Conservation (phyloP, 495 filamentous ascomycete genomes). For the Chaetomidium leptoderma region DNA sequence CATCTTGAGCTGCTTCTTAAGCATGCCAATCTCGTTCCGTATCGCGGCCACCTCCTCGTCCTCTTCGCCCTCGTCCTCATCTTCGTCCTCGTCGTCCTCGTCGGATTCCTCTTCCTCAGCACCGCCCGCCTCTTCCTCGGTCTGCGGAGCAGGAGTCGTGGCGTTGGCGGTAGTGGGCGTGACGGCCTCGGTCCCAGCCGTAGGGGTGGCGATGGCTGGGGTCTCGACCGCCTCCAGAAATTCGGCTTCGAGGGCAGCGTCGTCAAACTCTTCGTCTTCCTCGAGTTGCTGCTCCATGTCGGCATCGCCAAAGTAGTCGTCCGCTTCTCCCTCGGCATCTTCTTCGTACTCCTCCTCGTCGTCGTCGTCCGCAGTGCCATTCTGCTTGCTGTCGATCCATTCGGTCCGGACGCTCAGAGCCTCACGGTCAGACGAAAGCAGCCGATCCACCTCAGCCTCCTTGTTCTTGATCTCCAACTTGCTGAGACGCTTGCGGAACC, state of each 20-base stretch:
- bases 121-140: slow-evolving; percentile 37
- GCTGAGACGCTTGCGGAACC: slow-evolving; percentile 79
- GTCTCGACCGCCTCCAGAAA: slow-evolving; percentile 31
- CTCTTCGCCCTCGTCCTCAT: slow-evolving; percentile 42
- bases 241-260: slow-evolving; percentile 41
- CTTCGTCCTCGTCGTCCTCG: slow-evolving; percentile 48
- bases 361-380: slow-evolving; percentile 45
- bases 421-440: slow-evolving; percentile 68
- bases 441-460: slow-evolving; percentile 71
- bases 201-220: slow-evolving; percentile 33
- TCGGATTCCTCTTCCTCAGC: slow-evolving; percentile 46
- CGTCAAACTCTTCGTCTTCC: slow-evolving; percentile 23
- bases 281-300: slow-evolving; percentile 40
- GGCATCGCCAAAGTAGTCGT: slow-evolving; percentile 42
- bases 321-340: slow-evolving; percentile 54
- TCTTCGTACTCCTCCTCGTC: slow-evolving; percentile 59
- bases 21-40: slow-evolving; percentile 53
- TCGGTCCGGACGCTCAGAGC: slow-evolving; percentile 53
- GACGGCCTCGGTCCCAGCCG: slow-evolving; percentile 31
- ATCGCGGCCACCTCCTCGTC: slow-evolving; percentile 46
- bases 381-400: slow-evolving; percentile 60
- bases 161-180: slow-evolving; percentile 39
- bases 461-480: slow-evolving; percentile 85
- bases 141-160: slow-evolving; percentile 26
- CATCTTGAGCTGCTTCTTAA: slow-evolving; percentile 43